Percentiles rank a stretch among this genome's conserved stretches.
phyloP scores from a whole-genome alignment of 1,284 basidiomycete genomes.

The Cutaneotrichosporon sp. region DNA sequence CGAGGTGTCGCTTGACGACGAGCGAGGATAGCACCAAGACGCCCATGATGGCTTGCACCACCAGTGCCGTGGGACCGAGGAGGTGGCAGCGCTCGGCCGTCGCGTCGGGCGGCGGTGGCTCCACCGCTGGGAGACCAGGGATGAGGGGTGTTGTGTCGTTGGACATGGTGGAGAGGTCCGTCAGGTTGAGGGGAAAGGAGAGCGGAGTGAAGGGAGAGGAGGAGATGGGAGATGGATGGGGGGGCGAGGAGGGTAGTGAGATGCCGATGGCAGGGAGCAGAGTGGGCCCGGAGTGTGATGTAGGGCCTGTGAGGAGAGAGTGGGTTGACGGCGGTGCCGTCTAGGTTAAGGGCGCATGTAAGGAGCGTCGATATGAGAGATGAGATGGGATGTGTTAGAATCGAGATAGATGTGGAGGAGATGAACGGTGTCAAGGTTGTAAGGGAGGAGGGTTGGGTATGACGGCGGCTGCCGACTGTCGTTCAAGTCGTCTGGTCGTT shows the following conservation, averaged over 20 bases:
- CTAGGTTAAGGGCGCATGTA: neutral
- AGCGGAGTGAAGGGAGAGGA: neutral
- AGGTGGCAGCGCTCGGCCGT: slow-evolving; percentile 52
- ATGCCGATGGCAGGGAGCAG: neutral
- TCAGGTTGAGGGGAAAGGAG: neutral
- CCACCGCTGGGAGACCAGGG: slow-evolving; percentile 49
- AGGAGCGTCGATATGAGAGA: neutral
- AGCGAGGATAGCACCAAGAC: slow-evolving; percentile 79
- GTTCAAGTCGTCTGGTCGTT: neutral
- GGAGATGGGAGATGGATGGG: neutral
- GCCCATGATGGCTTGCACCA: slow-evolving; percentile 62
- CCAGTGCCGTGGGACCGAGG: slow-evolving; percentile 54
- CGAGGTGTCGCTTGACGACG: slow-evolving; percentile 82
- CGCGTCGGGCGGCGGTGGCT: slow-evolving; percentile 53
- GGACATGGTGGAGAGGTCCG: neutral
- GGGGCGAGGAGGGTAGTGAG: neutral
- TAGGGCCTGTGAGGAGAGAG: neutral
- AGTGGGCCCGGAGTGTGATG: neutral
- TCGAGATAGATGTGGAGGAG: neutral
- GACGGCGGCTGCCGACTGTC: no score
- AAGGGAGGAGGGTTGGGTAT: no score
- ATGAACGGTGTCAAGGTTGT: neutral
- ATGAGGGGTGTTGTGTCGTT: slow-evolving; percentile 9
- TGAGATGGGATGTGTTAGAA: neutral
- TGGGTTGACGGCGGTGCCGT: neutral